Evolutionary conservation across 225 moss, liverwort and hornwort genomes (phyloP), one percentile per base, ranked within the genome.

Genomic region (Physcomitrium patens): DNA sequence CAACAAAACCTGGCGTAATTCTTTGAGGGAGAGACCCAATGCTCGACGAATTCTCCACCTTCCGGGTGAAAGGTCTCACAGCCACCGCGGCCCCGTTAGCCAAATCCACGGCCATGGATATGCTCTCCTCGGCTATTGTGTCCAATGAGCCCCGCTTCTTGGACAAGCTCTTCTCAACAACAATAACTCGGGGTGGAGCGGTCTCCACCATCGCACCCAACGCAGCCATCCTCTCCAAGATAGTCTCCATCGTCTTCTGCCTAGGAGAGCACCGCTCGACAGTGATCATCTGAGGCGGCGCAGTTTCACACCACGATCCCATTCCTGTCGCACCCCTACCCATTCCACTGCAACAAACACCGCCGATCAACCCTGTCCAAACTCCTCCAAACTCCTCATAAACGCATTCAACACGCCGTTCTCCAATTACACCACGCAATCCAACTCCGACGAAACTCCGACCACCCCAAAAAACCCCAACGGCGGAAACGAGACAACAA

Each of bases 191-290:
- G 6, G 76, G 81, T 1, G 81, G 81, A 42, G 77, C 81, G 15
- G 71, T 67, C 53, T 81, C 81, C 57, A 77, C 66, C 76, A 31
- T 72, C 37, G 71, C 75, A 14, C 75, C 80, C 59, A 80, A 65
- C 31, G 75, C 81, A 22, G 81, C 76, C 62, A 81, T 71, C 65
- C 77, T 77, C 72, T 81, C 81, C 47, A 81, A 31, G 6, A 81
- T 81, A 3, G 81, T 81, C 72, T 81, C 81, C 76, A 81, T 76
- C 1, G 76, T 76, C 77, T 77, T 81, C 60, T 81, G 81, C 77
- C 77, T 72, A 2, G 81, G 76, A 7, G 75, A 80, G 69, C 56
- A 63, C 67, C 77, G 71, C 76, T 81, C 81, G 22, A 81, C 81
- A 0, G 81, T 77, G 8, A 81, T 81, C 65, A 81, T 77, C 76